These are phyloP conservation scores for Leptographium galeiforme DNA, from an alignment of 2,329 filamentous ascomycete genomes.

Conservation along the genomic window DNA sequence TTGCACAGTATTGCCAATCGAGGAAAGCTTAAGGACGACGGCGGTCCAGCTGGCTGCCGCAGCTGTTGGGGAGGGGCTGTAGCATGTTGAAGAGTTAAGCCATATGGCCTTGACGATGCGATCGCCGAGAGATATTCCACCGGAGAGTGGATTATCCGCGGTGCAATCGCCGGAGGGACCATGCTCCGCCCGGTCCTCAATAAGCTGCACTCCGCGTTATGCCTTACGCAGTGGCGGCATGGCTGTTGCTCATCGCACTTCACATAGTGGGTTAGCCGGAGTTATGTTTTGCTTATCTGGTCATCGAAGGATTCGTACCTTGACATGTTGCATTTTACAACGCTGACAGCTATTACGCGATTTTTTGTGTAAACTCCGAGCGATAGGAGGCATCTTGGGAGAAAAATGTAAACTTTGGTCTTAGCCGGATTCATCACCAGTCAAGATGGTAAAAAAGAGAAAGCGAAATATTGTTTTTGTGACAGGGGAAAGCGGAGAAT, in stretches of 20 bases:
- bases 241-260: constrained; percentile 1
- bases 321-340: neutral
- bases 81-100: neutral
- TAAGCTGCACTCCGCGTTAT: neutral
- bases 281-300: neutral
- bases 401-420: neutral
- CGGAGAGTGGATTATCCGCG: neutral
- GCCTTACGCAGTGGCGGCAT: neutral
- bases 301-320: neutral
- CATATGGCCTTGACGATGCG: neutral
- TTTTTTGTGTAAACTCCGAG: neutral
- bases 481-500: neutral
- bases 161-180: neutral
- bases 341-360: neutral
- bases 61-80: neutral
- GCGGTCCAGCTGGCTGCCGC: neutral
- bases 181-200: neutral
- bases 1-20: neutral
- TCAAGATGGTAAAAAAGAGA: neutral
- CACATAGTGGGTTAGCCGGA: neutral
- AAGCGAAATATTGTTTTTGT: neutral
- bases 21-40: neutral
- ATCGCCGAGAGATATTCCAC: neutral
- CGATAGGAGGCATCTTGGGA: neutral
- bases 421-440: neutral